A percentile compares a stretch with the other conserved stretches of the same genome.
Conservation (phyloP, 2,329 filamentous ascomycete species). For the Neoascochyta sp. region DNA sequence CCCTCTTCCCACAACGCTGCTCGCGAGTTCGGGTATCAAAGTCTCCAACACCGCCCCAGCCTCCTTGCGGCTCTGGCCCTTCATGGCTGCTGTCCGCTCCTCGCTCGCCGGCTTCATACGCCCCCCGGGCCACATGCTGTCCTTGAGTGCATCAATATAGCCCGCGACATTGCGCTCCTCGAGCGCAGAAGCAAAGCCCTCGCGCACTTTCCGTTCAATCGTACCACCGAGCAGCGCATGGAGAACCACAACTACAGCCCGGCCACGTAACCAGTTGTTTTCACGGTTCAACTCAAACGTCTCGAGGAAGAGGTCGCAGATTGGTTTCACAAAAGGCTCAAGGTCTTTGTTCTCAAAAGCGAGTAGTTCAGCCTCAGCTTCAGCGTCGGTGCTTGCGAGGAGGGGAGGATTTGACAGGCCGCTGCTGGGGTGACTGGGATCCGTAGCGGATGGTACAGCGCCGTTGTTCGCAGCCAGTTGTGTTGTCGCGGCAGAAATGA, state of each 20-base stretch:
- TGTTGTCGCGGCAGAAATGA: conserved; percentile 68
- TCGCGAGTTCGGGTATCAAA: conserved; percentile 83
- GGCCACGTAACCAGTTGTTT: conserved; percentile 94
- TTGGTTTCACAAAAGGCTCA: conserved; percentile 96
- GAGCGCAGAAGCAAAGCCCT: conserved; percentile 69
- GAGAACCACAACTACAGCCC: conserved; percentile 91
- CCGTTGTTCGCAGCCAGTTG: conserved; percentile 44
- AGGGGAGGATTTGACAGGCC: conserved; percentile 45
- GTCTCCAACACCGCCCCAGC: conserved; percentile 86
- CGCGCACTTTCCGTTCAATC: conserved; percentile 90
- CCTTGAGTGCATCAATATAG: conserved; percentile 70
- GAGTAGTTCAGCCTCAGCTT: conserved; percentile 90
- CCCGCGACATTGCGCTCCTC: conserved; percentile 75
- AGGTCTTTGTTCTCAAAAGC: conserved; percentile 79
- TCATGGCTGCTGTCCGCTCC: conserved; percentile 66
- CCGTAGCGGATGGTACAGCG: conserved; percentile 5
- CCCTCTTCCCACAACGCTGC: conserved; percentile 84
- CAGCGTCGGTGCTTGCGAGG: conserved; percentile 54
- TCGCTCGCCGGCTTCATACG: conserved; percentile 46
- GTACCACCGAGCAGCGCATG: conserved; percentile 95
- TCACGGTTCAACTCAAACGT: conserved; percentile 91
- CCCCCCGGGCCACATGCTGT: conserved; percentile 78
- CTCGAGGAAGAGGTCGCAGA: conserved; percentile 95
- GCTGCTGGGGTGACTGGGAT: conserved; percentile 7
- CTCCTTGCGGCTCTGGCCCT: conserved; percentile 76